phyloP scores from a whole-genome alignment of 352 stramenopile species.

The Nothophytophthora sp. region DNA sequence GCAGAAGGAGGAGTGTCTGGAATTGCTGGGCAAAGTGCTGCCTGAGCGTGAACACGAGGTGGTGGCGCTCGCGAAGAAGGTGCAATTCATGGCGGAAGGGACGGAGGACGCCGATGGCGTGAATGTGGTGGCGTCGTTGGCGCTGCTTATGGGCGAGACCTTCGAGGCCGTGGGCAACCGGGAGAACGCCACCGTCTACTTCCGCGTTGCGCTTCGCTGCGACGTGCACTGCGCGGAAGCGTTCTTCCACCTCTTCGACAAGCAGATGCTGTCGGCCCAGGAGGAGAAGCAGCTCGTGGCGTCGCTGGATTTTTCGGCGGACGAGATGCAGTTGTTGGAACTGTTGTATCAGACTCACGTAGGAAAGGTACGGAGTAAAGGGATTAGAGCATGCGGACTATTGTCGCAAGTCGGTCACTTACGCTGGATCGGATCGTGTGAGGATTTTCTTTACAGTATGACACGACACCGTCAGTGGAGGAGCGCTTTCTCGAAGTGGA shows the following conservation, averaged over 20 bases:
- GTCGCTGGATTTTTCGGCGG: conserved; percentile 62
- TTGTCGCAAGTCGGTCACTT: not conserved
- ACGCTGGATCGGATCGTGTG: too few species aligned
- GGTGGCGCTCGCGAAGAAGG: conserved; percentile 45
- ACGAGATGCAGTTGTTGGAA: conserved; percentile 63
- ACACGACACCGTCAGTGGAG: conserved; percentile 43
- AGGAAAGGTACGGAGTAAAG: conserved; percentile 41
- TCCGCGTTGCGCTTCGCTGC: conserved; percentile 68
- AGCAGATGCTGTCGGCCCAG: conserved; percentile 76
- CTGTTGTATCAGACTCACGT: conserved; percentile 70
- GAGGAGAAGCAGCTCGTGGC: conserved; percentile 73
- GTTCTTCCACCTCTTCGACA: conserved; percentile 86
- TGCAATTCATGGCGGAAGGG: conserved; percentile 29
- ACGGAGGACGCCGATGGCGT: conserved; percentile 35
- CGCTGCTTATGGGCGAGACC: conserved; percentile 81
- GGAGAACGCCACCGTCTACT: conserved; percentile 81
- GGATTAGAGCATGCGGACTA: not conserved
- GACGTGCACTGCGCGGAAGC: conserved; percentile 85
- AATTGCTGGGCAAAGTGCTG: conserved; percentile 60
- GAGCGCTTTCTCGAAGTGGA: conserved; percentile 71
- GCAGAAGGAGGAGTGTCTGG: conserved; percentile 83
- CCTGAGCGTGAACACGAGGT: conserved; percentile 63
- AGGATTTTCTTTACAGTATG: conserved; percentile 50
- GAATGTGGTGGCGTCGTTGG: conserved; percentile 80
- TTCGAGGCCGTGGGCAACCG: conserved; percentile 84